Base-by-base conservation (phyloP, 2,329 filamentous ascomycete genomes). In the Sporothrix phasma region DNA sequence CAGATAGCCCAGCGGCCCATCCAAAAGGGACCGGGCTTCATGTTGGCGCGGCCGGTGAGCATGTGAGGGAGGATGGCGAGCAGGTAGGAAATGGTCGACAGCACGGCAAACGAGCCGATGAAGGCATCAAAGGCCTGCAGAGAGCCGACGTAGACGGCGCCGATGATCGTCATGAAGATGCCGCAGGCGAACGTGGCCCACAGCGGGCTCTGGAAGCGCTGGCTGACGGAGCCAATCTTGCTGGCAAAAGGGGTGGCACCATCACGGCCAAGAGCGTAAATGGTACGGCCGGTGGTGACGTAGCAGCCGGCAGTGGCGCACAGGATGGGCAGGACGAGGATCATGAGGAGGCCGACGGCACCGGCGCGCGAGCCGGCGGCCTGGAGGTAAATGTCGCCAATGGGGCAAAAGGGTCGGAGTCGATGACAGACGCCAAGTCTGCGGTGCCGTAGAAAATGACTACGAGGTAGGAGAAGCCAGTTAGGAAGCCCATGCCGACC, bases 41-140 rank as follows among this genome's bases (percentile, higher is more conserved):
- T 74, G 3, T 73, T 74, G 26, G 71, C 72, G 10, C 80, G 73
- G 0, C 75, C 69, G 0, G 78, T 79, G 0, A 84, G 65, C 0
- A 85, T 73, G 66, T 84, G 80, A 0, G 83, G 82, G 0, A 89
- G 73, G 62, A 90, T 85, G 6, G 85, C 84, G 0, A 83, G 82
- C 2, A 87, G 76, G 71, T 87, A 89, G 0, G 83, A 86, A 10
- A 84, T 69, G 58, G 62, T 75, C 13, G 73, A 75, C 7, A 76
- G 69, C 0, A 76, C 70, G 34, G 76, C 75, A 64, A 76, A 78
- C 34, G 72, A 74, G 10, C 84, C 84, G 7, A 88, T 81, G 29
- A 89, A 83, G 0, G 86, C 86, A 47, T 83, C 81, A 74, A 89
- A 90, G 0, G 87, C 87, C 0, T 84, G 86, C 0, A 78, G 80